Evolutionary conservation across 495 filamentous ascomycete genomes (phyloP), one percentile per base, ranked within the genome.

Genomic region (Xylaria flabelliformis): DNA sequence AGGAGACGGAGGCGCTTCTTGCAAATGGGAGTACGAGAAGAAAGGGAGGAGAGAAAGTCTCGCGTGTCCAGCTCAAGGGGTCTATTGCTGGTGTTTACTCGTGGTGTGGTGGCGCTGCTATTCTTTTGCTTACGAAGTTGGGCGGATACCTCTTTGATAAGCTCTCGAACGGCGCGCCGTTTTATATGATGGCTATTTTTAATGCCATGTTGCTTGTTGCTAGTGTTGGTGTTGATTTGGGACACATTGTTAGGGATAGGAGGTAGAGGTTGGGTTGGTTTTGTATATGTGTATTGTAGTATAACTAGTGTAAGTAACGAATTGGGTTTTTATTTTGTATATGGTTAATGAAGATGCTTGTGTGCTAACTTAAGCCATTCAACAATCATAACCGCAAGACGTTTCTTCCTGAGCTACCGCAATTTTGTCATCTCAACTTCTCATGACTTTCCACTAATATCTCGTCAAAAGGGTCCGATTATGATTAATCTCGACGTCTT

Each of bases 1-100:
- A n/a, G 73, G 74, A 61, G 83, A 85, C 62, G 17, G 67, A 65
- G 10, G 59, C 55, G 21, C 62, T 64, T 4, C 26, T 64, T 0
- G 48, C 44, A 10, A 51, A 73, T 29, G 48, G 72, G 9, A 48
- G 1, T 19, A 78, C 42, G 51, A 71, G 44, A 1, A 21, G 61
- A 24, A 42, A 29, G n/a, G 75, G 64, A 39, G 34, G 7, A 68
- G 75, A 79, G 46, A 76, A 74, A 2, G 76, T 80, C 10, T 82
- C 85, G 32, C 76, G 85, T 26, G 82, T 85, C 4, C 85, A 93
- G 44, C 84, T 97, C 32, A 98, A 98, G 82, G 96, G 96, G 1
- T 93, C 91, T 3, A 97, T 99, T 72, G 95, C 96, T 12, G 96
- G 96, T 0, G 90, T 97, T 0, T 99, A 99, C 76, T 94, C 92